Percentiles rank a stretch among this genome's conserved stretches.
These are phyloP conservation scores for Myxozyma udenii DNA, from an alignment of 805 yeast species.

Conservation along the genomic window DNA sequence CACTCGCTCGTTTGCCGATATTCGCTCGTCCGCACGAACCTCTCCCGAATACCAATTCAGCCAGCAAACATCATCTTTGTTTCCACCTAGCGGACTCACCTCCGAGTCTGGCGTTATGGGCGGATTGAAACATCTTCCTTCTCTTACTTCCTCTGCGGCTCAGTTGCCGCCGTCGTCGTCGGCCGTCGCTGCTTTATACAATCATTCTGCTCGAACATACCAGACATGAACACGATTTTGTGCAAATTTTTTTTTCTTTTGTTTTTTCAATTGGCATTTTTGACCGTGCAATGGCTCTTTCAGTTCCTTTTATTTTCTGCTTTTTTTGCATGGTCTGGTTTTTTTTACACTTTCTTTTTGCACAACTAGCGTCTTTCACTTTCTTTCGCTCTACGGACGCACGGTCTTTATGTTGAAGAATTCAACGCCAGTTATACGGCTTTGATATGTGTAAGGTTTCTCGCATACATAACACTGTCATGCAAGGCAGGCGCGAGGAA, in stretches of 20 bases:
- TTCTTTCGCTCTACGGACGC: too few species aligned
- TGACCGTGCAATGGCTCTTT: background rate
- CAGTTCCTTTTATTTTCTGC: background rate
- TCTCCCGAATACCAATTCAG: background rate
- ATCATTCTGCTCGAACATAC: too few species aligned
- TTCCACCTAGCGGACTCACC: conserved; percentile 3
- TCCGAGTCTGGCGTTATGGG: background rate
- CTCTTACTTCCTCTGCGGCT: background rate
- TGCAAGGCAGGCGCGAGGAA: too few species aligned
- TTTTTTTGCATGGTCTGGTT: background rate
- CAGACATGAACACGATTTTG: background rate
- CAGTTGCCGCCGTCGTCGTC: background rate
- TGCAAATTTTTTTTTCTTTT: background rate
- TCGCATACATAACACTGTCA: too few species aligned
- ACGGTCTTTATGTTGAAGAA: too few species aligned
- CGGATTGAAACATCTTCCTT: background rate
- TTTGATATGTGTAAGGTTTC: too few species aligned
- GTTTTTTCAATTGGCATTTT: background rate
- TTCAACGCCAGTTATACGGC: too few species aligned
- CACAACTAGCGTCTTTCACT: too few species aligned
- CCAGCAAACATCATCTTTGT: background rate
- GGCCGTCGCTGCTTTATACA: background rate
- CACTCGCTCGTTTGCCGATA: conserved; percentile 38
- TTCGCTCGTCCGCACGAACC: conserved; percentile 30
- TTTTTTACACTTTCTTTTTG: background rate